Percentiles rank a stretch among this genome's conserved stretches.
Conservation (phyloP, 768 basidiomycete genomes). For the Trametes cinnabarina region DNA sequence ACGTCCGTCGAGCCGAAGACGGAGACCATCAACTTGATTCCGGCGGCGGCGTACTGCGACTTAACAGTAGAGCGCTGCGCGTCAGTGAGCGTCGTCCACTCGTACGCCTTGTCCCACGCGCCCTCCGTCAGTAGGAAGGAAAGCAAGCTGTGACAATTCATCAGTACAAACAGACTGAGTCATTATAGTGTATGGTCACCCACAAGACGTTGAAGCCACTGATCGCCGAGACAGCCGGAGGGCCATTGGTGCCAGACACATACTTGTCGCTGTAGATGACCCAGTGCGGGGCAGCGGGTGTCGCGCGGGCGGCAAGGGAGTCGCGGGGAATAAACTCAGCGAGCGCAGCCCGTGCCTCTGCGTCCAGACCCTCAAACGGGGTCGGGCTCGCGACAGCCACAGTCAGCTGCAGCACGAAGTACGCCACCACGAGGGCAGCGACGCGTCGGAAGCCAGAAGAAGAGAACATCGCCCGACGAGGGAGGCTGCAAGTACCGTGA, state of each 20-base stretch:
- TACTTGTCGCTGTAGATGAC: constrained; percentile 40
- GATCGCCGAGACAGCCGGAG: constrained; percentile 34
- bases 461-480: constrained; percentile 4
- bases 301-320: constrained; percentile 11
- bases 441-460: constrained; percentile 9
- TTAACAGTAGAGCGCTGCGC: constrained; percentile 41
- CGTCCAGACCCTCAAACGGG: background rate
- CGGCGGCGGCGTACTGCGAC: constrained; percentile 49
- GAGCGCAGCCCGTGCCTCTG: constrained; percentile 4
- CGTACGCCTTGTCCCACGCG: constrained; percentile 43
- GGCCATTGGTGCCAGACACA: constrained; percentile 38
- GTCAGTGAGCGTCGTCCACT: constrained; percentile 42
- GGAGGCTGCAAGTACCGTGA: background rate
- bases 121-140: constrained; percentile 44
- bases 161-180: background rate
- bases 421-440: constrained; percentile 6
- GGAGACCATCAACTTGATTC: constrained; percentile 58
- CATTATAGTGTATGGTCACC: background rate
- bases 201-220: constrained; percentile 39
- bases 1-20: constrained; percentile 48
- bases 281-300: constrained; percentile 37
- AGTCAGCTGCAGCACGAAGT: constrained; percentile 5
- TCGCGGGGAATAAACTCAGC: constrained; percentile 7
- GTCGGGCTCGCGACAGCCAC: constrained; percentile 2
- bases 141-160: constrained; percentile 29